These are phyloP conservation scores for Powellomyces hirtus DNA, from an alignment of 192 early-diverging fungal genomes.

Conservation along the genomic window DNA sequence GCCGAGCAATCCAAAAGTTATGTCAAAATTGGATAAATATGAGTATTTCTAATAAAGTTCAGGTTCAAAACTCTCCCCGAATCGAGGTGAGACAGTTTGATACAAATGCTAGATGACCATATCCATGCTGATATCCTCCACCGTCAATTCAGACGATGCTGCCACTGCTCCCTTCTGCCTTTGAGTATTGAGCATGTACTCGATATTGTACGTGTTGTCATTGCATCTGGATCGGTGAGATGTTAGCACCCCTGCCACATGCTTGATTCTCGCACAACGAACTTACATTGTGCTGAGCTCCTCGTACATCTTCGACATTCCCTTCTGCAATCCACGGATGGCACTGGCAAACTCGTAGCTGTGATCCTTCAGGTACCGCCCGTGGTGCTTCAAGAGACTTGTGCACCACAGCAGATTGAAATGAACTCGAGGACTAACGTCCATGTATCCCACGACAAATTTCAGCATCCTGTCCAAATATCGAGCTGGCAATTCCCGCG, in stretches of 20 bases:
- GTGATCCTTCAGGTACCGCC: conserved; percentile 46
- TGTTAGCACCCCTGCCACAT: background rate
- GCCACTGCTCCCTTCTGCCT: conserved; percentile 12
- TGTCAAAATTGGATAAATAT: too few species aligned
- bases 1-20: too few species aligned
- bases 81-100: too few species aligned
- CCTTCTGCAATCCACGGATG: conserved; percentile 77
- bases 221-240: conserved; percentile 59
- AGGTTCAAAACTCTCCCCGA: too few species aligned
- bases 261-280: background rate
- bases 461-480: conserved; percentile 83
- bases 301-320: conserved; percentile 41
- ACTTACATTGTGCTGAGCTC: conserved; percentile 56
- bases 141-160: background rate
- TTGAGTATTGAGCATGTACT: conserved; percentile 46
- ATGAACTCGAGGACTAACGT: conserved; percentile 80
- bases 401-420: conserved; percentile 85
- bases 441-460: conserved; percentile 79
- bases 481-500: conserved; percentile 78
- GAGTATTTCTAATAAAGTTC: too few species aligned
- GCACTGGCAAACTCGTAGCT: conserved; percentile 41
- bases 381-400: conserved; percentile 73
- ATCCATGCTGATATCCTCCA: conserved; percentile 44
- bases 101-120: conserved; percentile 25
- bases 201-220: conserved; percentile 71